Conservation (phyloP, 2,329 filamentous ascomycete species). For the Colletotrichum gigasporum region DNA sequence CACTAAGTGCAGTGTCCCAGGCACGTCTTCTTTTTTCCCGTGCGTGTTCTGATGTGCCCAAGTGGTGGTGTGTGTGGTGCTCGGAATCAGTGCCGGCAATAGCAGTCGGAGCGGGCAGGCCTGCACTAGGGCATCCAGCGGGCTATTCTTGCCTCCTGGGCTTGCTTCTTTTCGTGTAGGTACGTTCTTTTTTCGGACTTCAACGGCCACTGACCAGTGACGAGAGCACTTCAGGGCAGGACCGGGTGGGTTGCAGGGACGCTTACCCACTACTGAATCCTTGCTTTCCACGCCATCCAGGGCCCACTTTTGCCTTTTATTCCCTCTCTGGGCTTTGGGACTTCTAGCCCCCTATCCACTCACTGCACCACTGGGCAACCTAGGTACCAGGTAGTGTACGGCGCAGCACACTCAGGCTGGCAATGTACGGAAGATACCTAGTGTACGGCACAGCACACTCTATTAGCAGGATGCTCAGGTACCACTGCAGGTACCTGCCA, state of each 20-base stretch:
- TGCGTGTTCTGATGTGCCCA: not conserved
- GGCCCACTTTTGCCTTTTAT: slow-evolving; percentile 4
- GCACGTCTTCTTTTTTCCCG: not conserved
- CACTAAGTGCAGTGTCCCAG: too few relatives aligned
- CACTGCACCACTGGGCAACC: too few relatives aligned
- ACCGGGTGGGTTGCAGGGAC: not conserved
- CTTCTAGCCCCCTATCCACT: slow-evolving; percentile 12
- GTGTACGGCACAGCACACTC: too few relatives aligned
- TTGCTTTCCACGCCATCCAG: slow-evolving; percentile 9
- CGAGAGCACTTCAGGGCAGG: not conserved
- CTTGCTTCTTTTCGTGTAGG: slow-evolving; percentile 21
- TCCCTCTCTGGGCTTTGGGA: slow-evolving; percentile 29
- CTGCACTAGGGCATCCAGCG: slow-evolving; percentile 3
- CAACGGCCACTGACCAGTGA: slow-evolving; percentile 10
- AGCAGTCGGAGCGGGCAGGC: not conserved
- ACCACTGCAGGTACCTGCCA: not conserved
- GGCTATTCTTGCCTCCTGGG: slow-evolving; percentile 9
- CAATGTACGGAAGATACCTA: too few relatives aligned
- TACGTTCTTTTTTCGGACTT: slow-evolving; percentile 11
- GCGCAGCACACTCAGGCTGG: too few relatives aligned
- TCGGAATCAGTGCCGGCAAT: too few relatives aligned
- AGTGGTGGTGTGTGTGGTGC: not conserved
- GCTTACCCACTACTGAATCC: slow-evolving; percentile 1
- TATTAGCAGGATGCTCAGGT: too few relatives aligned
- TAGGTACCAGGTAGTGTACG: too few relatives aligned